A percentile compares a stretch with the other conserved stretches of the same genome.
phyloP scores from a whole-genome alignment of 2,329 filamentous ascomycete genomes.

The Colletotrichum sp. region DNA sequence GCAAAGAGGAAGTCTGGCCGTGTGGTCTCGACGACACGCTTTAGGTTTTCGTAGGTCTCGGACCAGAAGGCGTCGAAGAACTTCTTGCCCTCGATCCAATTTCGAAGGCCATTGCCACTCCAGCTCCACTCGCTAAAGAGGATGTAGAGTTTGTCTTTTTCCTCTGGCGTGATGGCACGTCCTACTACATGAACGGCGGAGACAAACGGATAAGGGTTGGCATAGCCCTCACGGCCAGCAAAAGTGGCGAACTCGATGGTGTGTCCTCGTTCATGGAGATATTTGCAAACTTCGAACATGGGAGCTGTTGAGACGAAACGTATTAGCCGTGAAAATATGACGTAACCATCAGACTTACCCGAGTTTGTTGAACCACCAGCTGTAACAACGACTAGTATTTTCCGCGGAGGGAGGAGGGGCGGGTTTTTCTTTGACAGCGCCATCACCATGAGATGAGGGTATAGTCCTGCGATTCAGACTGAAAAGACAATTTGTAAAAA shows the following conservation, averaged over 20 bases:
- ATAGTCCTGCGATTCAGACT: neutral
- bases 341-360: neutral
- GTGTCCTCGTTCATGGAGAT: neutral
- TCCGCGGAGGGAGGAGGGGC: neutral
- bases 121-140: slow-evolving; percentile 4
- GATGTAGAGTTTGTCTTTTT: neutral
- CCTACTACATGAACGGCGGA: neutral
- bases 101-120: slow-evolving; percentile 32
- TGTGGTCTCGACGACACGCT: slow-evolving; percentile 20
- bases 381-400: neutral
- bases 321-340: neutral
- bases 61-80: slow-evolving; percentile 40
- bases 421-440: neutral
- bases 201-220: neutral
- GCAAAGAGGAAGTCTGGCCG: slow-evolving; percentile 43
- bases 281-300: slow-evolving; percentile 22
- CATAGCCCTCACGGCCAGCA: neutral
- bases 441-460: neutral
- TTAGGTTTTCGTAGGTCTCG: slow-evolving; percentile 29
- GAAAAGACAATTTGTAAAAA: neutral
- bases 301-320: slow-evolving; percentile 29
- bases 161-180: neutral
- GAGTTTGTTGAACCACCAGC: neutral
- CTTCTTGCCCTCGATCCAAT: slow-evolving; percentile 24
- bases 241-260: neutral